Conservation (phyloP, 345 rosid species). For the Brassica cretica region DNA sequence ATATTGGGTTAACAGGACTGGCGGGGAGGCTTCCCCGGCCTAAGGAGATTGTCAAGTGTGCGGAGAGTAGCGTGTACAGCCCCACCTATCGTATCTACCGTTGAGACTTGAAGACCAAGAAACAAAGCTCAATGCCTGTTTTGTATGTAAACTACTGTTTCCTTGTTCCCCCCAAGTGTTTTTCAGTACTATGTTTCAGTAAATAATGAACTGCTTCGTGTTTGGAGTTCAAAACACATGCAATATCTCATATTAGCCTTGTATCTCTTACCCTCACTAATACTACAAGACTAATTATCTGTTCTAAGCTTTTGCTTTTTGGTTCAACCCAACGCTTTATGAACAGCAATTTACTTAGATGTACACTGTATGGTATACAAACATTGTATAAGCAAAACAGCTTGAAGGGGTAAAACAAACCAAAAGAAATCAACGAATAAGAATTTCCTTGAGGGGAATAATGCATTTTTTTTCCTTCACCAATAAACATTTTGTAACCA, state of each 20-base stretch:
- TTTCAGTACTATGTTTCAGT: conserved; percentile 1
- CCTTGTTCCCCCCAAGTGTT: conserved; percentile 6
- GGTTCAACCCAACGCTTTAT: not conserved
- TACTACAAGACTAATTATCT: not conserved
- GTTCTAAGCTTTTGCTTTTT: not conserved
- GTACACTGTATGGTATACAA: not conserved
- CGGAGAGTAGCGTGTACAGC: conserved; percentile 92
- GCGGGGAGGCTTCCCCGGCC: conserved; percentile 88
- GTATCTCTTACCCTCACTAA: not conserved
- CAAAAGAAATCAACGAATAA: conserved; percentile 30
- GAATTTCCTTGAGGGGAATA: not conserved
- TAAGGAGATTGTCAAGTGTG: conserved; percentile 66
- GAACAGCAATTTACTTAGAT: not conserved
- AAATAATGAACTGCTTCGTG: not conserved
- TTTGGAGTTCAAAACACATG: not conserved
- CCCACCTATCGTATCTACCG: conserved; percentile 73
- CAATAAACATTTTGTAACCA: conserved; percentile 32
- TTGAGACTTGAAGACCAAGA: conserved; percentile 32
- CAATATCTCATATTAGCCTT: not conserved
- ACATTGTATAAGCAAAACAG: not conserved
- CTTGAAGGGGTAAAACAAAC: not conserved
- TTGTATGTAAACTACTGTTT: conserved; percentile 6
- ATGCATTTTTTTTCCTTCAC: conserved; percentile 22
- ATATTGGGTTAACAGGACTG: conserved; percentile 52
- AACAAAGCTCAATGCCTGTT: not conserved